These are phyloP conservation scores for Millerago galiae DNA, from an alignment of 805 yeast species.

Conservation along the genomic window DNA sequence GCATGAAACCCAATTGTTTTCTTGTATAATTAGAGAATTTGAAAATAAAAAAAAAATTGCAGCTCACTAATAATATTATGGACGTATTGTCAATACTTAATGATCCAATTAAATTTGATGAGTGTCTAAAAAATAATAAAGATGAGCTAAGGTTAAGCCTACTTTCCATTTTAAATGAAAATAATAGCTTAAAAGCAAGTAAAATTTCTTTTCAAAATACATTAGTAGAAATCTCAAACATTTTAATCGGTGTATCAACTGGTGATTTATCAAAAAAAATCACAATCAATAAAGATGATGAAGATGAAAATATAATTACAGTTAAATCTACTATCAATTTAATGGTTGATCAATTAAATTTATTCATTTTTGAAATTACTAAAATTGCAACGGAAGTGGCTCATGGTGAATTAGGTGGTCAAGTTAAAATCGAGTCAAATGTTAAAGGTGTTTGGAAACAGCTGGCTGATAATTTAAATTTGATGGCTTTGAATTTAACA, in stretches of 20 bases:
- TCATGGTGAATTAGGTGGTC: slow-evolving; percentile 84
- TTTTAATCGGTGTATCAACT: slow-evolving; percentile 75
- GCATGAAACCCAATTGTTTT: no score
- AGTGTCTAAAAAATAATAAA: neutral
- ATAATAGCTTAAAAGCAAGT: neutral
- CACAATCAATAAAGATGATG: slow-evolving; percentile 29
- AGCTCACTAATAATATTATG: no score
- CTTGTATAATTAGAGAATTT: no score
- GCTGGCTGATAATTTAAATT: slow-evolving; percentile 79
- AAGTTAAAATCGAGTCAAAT: slow-evolving; percentile 61
- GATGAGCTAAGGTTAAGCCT: neutral
- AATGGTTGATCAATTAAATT: slow-evolving; percentile 80
- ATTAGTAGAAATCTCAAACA: slow-evolving; percentile 65
- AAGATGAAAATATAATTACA: slow-evolving; percentile 69
- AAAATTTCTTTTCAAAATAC: slow-evolving; percentile 4
- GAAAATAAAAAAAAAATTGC: no score
- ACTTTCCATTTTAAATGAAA: neutral
- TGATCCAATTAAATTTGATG: neutral
- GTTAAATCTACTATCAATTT: slow-evolving; percentile 78
- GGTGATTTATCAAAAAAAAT: slow-evolving; percentile 79
- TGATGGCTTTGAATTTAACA: slow-evolving; percentile 83
- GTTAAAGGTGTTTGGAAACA: slow-evolving; percentile 88
- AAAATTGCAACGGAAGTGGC: slow-evolving; percentile 88
- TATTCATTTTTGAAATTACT: slow-evolving; percentile 80
- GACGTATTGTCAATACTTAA: neutral